These are phyloP conservation scores for Ascochyta lentis DNA, from an alignment of 2,329 filamentous ascomycete genomes.

Conservation along the genomic window DNA sequence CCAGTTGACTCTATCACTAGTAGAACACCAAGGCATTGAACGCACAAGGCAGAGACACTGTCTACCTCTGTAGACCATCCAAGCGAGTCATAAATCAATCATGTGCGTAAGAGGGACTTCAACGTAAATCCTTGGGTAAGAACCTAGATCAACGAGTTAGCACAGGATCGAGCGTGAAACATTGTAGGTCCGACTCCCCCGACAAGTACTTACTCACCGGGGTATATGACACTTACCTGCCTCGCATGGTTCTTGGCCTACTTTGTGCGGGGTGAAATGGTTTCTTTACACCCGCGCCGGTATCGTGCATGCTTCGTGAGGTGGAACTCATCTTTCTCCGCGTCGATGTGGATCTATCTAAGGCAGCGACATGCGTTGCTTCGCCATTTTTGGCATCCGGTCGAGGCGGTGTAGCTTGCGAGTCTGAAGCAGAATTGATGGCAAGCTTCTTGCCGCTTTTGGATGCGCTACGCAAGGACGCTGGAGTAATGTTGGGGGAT, in stretches of 20 bases:
- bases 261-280: slow-evolving; percentile 10
- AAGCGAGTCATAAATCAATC: too few species aligned
- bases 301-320: slow-evolving; percentile 20
- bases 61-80: too few species aligned
- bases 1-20: too few species aligned
- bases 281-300: slow-evolving; percentile 23
- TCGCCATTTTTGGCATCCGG: slow-evolving; percentile 4
- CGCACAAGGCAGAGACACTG: too few species aligned
- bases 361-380: not conserved
- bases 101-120: not conserved
- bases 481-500: slow-evolving; percentile 46
- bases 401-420: slow-evolving; percentile 1
- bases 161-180: too few species aligned
- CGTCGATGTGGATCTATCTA: slow-evolving; percentile 1
- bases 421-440: slow-evolving; percentile 15
- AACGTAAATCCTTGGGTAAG: not conserved
- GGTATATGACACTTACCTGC: slow-evolving; percentile 13
- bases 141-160: not conserved
- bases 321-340: slow-evolving; percentile 16
- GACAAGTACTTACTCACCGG: not conserved
- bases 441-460: slow-evolving; percentile 25
- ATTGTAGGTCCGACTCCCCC: not conserved
- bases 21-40: too few species aligned
- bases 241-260: slow-evolving; percentile 20
- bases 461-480: slow-evolving; percentile 43